phyloP scores from a whole-genome alignment of 148 eudicot species.

The Pharnaceum exiguum region DNA sequence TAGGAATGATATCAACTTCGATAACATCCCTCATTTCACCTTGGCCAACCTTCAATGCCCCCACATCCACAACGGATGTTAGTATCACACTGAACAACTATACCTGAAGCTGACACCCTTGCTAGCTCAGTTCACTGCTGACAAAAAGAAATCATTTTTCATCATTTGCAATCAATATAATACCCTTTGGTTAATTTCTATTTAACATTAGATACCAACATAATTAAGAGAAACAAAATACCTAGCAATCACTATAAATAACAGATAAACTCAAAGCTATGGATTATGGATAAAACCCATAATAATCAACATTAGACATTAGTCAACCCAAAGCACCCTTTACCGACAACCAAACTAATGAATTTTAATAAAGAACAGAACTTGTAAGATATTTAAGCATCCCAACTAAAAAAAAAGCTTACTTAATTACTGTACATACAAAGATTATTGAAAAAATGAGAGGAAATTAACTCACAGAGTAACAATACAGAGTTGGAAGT shows the following conservation, averaged over 20 bases:
- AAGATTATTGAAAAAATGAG: no score
- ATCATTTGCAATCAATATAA: slow-evolving; percentile 4
- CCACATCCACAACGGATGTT: slow-evolving; percentile 51
- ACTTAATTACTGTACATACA: not conserved
- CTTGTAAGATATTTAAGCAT: not conserved
- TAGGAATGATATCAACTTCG: slow-evolving; percentile 49
- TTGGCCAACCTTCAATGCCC: slow-evolving; percentile 33
- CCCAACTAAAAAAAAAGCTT: not conserved
- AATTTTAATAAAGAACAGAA: not conserved
- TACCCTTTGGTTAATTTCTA: not conserved
- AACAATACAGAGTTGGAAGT: slow-evolving; percentile 1
- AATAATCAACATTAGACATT: not conserved
- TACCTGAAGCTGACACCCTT: no score
- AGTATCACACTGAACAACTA: not conserved
- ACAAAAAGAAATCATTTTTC: not conserved
- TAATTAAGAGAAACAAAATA: no score
- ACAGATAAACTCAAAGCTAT: not conserved
- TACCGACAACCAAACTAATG: not conserved
- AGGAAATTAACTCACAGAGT: slow-evolving; percentile 21
- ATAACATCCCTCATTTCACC: slow-evolving; percentile 73
- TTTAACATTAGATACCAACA: no score
- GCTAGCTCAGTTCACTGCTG: slow-evolving; percentile 10
- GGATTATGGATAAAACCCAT: not conserved
- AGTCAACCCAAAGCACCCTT: not conserved
- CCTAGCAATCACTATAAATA: not conserved